Evolutionary conservation across 108 stramenopile species (phyloP), one percentile per base, ranked within the genome.

Genomic region (Skeletonema potamos): DNA sequence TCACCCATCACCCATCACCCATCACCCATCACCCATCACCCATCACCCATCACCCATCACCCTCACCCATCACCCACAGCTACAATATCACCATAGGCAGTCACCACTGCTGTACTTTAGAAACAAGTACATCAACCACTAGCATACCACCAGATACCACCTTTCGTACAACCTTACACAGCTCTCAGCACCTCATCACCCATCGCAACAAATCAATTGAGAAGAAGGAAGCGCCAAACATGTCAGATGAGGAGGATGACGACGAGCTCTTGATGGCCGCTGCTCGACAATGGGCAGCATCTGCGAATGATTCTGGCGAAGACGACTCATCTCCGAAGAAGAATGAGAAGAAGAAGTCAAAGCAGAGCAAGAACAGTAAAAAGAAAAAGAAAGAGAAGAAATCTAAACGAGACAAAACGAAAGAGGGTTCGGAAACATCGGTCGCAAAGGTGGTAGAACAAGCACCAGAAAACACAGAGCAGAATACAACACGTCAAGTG

Each of bases 221-320:
- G 43, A 55, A 0, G 37, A 62, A 34, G 61, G 22, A 4, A 15
- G 18, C 63, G 8, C 22, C 48, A 20, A 51, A 18, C 33, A 51
- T 26, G 39, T 39, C 46, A 54, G 55, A 58, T 28, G 81, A 79
- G 18, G 74, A 76, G 1, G 77, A 79, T 6, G 84, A 84, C 27
- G 84, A 85, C 15, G 77, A 73, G 17, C 73, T 75, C 12, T 66
- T 85, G 30, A 51, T 82, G 56, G 78, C 81, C 11, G 81, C 82
- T 18, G 84, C 81, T 62, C 78, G 74, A 20, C 58, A 78, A 15
- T 85, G 84, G 84, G 84, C 84, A 7, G 61, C 76, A 8, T 57
- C 51, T 1, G 72, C 61, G 0, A 54, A 41, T 5, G 62, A 58
- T 17, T 26, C 32, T 13, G 44, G 64, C 5, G 26, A 39, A 4